Conservation (phyloP, 1,139 yeast species). For the Pichia sp. region DNA sequence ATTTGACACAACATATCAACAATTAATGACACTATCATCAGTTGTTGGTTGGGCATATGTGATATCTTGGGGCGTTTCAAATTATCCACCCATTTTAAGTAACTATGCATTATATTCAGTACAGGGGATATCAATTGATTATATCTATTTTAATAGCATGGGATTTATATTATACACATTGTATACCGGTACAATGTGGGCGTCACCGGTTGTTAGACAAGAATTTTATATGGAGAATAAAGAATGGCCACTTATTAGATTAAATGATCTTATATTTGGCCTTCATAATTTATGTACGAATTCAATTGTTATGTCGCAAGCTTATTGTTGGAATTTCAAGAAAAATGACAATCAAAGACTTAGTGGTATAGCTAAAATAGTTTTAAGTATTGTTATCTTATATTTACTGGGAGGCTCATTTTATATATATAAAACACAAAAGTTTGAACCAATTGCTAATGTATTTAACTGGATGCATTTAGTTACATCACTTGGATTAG, state of each 20-base stretch:
- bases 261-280: slow-evolving; percentile 29
- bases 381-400: slow-evolving; percentile 15
- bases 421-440: slow-evolving; percentile 17
- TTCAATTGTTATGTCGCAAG: slow-evolving; percentile 25
- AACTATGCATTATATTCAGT: slow-evolving; percentile 26
- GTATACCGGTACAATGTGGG: slow-evolving; percentile 23
- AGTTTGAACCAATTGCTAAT: slow-evolving; percentile 6
- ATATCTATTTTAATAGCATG: slow-evolving; percentile 28
- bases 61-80: slow-evolving; percentile 26
- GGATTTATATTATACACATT: slow-evolving; percentile 28
- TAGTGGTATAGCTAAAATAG: slow-evolving; percentile 19
- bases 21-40: background rate
- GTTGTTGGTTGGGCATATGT: slow-evolving; percentile 27
- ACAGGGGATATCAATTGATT: slow-evolving; percentile 31
- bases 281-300: slow-evolving; percentile 26
- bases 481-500: slow-evolving; percentile 33
- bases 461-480: slow-evolving; percentile 27
- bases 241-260: slow-evolving; percentile 25
- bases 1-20: too few species aligned
- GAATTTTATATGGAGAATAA: slow-evolving; percentile 25
- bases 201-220: slow-evolving; percentile 20
- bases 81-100: slow-evolving; percentile 28
- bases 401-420: slow-evolving; percentile 14
- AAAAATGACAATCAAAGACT: slow-evolving; percentile 28
- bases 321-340: slow-evolving; percentile 28